Evolutionary conservation across 805 yeast genomes (phyloP).

Genomic region (Jamesozyma lodderae): DNA sequence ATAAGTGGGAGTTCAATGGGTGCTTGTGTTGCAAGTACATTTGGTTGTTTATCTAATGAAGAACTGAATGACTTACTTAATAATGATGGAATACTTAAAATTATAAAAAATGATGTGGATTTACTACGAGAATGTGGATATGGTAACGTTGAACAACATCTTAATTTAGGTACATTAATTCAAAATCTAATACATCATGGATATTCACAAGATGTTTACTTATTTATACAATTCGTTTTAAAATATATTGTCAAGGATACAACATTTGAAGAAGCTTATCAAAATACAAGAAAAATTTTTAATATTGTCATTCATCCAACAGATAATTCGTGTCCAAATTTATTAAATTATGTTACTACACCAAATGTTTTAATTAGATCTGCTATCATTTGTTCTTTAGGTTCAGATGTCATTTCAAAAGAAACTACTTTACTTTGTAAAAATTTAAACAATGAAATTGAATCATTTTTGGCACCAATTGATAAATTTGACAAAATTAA

Average conservation of each 20-base stretch:
- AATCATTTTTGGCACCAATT: conserved; percentile 41
- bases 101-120: conserved; percentile 50
- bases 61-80: conserved; percentile 45
- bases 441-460: conserved; percentile 54
- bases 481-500: conserved; percentile 19
- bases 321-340: conserved; percentile 46
- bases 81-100: conserved; percentile 31
- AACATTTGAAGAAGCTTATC: conserved; percentile 90
- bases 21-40: conserved; percentile 81
- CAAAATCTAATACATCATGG: conserved; percentile 72
- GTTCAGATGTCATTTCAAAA: conserved; percentile 55
- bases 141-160: conserved; percentile 30
- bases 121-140: conserved; percentile 43
- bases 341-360: conserved; percentile 82
- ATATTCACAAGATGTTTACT: conserved; percentile 75
- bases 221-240: conserved; percentile 66
- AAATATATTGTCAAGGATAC: conserved; percentile 64
- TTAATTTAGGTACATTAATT: conserved; percentile 50
- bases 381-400: conserved; percentile 80
- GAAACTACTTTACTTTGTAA: conserved; percentile 50
- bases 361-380: conserved; percentile 88
- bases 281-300: conserved; percentile 65
- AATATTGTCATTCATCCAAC: conserved; percentile 84
- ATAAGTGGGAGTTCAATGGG: conserved; percentile 92
- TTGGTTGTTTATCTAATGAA: conserved; percentile 61